Base-by-base conservation (phyloP, 257 asterid genomes). In the Oldenlandia corymbosa region DNA sequence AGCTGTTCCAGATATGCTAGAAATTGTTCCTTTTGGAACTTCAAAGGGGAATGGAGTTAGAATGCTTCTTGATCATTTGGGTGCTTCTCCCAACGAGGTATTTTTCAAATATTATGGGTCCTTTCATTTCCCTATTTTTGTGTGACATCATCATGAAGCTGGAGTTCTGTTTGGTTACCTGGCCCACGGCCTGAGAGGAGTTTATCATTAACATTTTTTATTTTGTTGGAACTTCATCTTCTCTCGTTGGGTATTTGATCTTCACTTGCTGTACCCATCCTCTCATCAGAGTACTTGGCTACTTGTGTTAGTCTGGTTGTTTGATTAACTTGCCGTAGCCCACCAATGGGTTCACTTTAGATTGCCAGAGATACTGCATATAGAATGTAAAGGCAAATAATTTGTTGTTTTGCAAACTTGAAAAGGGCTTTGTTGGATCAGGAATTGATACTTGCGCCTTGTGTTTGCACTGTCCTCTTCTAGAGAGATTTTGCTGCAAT, bases 1-100 rank as follows among this genome's bases (percentile, higher is more conserved):
- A 82, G 99, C 99, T 67, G 81, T 75, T 64, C 81, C 94, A 1
- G 97, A 93, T 79, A 90, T 93, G 81, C 97, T 93, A 66, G 99
- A 93, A 76, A 81, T 93, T 74, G 96, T 93, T 68, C 97, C 99
- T 57, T 80, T 80, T 31, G 95, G 94, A 43, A 80, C 97, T 53
- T 92, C 99, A 4, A 93, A 93, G 73, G 99, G 99, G 71, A 78
- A 71, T 46, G 95, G 97, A 71, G 94, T 93, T 48, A 80, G 72
- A 75, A 68, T 85, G 73, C 96, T 93, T 76, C 95, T 92, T 47
- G 88, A 89, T 77, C 99, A 93, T 81, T 75, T 93, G 27, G 95
- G 95, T 65, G 90, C 81, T 70, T 72, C 88, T 52, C 88, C 94
- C 21, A 79, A 81, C n/a, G 95, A 89, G 99, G 99, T 93, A 79